These are phyloP conservation scores for Yamadazyma dushanensis DNA, from an alignment of 1,139 yeast species.

Conservation along the genomic window DNA sequence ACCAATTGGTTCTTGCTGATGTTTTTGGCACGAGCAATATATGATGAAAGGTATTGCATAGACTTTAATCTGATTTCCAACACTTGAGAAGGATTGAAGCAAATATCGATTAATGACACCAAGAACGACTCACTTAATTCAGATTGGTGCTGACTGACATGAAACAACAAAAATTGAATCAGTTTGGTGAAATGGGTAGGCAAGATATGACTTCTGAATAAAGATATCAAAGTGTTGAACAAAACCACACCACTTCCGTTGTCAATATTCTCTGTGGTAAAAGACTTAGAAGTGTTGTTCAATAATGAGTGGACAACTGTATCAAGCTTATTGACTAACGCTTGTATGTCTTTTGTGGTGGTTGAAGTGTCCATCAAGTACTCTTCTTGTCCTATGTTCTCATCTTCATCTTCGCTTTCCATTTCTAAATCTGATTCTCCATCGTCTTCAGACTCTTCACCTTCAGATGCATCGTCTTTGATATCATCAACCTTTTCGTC, in stretches of 20 bases:
- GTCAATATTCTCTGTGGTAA: slow-evolving; percentile 52
- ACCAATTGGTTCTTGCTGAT: slow-evolving; percentile 71
- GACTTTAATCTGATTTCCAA: slow-evolving; percentile 81
- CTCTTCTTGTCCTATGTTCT: slow-evolving; percentile 31
- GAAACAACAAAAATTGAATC: slow-evolving; percentile 82
- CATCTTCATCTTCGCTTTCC: slow-evolving; percentile 35
- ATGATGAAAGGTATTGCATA: slow-evolving; percentile 88
- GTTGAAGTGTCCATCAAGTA: slow-evolving; percentile 38
- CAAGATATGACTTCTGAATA: slow-evolving; percentile 78
- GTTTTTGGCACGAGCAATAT: slow-evolving; percentile 82
- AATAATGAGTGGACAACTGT: slow-evolving; percentile 59
- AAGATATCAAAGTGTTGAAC: slow-evolving; percentile 71
- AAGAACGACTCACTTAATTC: slow-evolving; percentile 84
- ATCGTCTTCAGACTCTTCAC: slow-evolving; percentile 27
- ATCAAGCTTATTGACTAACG: slow-evolving; percentile 69
- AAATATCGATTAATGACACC: slow-evolving; percentile 79
- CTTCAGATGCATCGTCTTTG: slow-evolving; percentile 25
- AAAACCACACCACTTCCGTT: slow-evolving; percentile 70
- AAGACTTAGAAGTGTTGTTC: slow-evolving; percentile 46
- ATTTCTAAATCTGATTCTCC: slow-evolving; percentile 53
- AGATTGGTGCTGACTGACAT: slow-evolving; percentile 76
- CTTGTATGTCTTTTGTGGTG: slow-evolving; percentile 53
- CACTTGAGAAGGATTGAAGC: slow-evolving; percentile 66
- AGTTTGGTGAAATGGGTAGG: slow-evolving; percentile 94
- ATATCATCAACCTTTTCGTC: slow-evolving; percentile 27